Percentiles rank a stretch among this genome's conserved stretches.
phyloP scores from a whole-genome alignment of 768 basidiomycete genomes.

The Rossbeevera mucosa region DNA sequence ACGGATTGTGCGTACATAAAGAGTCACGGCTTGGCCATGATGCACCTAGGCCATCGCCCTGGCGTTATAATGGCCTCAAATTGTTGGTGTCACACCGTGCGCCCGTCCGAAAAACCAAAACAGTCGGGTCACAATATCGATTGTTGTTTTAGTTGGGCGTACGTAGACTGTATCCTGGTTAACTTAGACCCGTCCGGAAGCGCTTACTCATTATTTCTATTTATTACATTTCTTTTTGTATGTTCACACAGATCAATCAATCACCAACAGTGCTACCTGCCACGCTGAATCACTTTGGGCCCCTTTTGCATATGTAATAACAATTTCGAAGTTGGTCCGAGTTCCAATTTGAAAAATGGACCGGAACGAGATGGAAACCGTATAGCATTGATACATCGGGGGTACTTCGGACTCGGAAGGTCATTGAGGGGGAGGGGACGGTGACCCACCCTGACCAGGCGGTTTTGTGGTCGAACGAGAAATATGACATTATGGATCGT shows the following conservation, averaged over 20 bases:
- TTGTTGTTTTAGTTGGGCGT: not conserved
- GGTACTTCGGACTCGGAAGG: no score
- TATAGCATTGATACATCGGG: no score
- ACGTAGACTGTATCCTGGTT: not conserved
- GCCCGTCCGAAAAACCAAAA: not conserved
- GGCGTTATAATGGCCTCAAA: not conserved
- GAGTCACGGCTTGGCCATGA: not conserved
- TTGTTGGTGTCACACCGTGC: not conserved
- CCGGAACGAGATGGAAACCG: not conserved
- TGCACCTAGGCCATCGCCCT: not conserved
- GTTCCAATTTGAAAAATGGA: not conserved
- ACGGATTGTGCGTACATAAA: not conserved
- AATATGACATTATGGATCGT: no score
- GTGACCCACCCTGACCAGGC: no score
- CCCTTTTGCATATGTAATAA: no score
- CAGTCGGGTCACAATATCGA: not conserved
- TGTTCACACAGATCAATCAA: not conserved
- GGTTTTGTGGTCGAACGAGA: no score
- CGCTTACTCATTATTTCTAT: no score
- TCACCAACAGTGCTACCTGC: no score
- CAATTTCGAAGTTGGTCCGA: no score
- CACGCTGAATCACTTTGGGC: no score
- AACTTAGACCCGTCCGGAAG: no score
- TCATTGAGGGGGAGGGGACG: no score
- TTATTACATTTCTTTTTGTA: not conserved